Percentiles rank a stretch among this genome's conserved stretches.
Conservation (phyloP, 345 rosid species). For the Moricandia arvensis region DNA sequence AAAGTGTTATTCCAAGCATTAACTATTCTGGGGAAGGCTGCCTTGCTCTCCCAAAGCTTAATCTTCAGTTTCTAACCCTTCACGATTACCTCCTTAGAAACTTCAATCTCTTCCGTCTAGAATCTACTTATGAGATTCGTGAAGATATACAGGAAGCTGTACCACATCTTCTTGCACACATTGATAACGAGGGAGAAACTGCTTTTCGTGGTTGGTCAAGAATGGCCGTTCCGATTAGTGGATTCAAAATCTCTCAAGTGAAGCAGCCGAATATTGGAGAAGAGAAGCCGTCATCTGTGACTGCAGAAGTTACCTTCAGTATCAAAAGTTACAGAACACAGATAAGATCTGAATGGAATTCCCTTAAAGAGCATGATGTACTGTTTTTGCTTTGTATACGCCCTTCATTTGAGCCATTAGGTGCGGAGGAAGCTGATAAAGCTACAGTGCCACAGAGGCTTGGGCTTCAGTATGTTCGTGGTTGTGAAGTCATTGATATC, state of each 20-base stretch:
- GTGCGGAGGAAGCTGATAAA: slow-evolving; percentile 90
- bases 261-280: slow-evolving; percentile 98
- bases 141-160: slow-evolving; percentile 99
- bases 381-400: slow-evolving; percentile 84
- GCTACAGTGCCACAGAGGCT: slow-evolving; percentile 90
- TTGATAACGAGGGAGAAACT: slow-evolving; percentile 83
- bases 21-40: slow-evolving; percentile 99
- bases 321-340: slow-evolving; percentile 85
- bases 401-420: slow-evolving; percentile 91
- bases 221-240: slow-evolving; percentile 89
- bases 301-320: slow-evolving; percentile 78
- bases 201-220: slow-evolving; percentile 99
- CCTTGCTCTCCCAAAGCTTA: slow-evolving; percentile 97
- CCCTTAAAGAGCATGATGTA: slow-evolving; percentile 99
- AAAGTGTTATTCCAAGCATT: slow-evolving; percentile 96
- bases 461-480: slow-evolving; percentile 92
- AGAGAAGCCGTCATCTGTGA: slow-evolving; percentile 91
- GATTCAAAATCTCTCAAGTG: slow-evolving; percentile 73
- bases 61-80: slow-evolving; percentile 91
- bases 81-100: no score
- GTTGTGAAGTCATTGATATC: slow-evolving; percentile 91
- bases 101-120: no score
- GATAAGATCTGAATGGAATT: slow-evolving; percentile 94
- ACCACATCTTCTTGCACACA: slow-evolving; percentile 90
- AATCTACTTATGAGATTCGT: slow-evolving; percentile 98